Evolutionary conservation across 352 stramenopile species (phyloP), one percentile per base, ranked within the genome.

Genomic region (Phytophthora pistaciae): DNA sequence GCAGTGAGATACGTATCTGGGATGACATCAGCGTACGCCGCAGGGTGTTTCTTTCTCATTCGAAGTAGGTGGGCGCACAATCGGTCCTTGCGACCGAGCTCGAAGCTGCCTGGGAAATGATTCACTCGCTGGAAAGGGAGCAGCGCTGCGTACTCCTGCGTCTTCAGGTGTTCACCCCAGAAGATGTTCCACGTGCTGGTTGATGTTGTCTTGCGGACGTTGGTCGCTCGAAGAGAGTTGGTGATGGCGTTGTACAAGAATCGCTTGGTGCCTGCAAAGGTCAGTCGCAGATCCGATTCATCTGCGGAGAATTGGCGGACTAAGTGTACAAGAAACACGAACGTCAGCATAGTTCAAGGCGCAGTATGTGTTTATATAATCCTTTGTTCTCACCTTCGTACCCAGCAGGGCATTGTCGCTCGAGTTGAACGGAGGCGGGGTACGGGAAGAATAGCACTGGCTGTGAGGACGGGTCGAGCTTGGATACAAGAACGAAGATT

Each of bases 221-320:
- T 80, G 5, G 79, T 83, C 14, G 74, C 63, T 13, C 83, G 80
- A 21, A 94, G 84, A 1, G 79, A 74, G 21, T 92, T 80, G 7
- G 77, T 70, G 58, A 94, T 88, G 5, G 85, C 87, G 42, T 93
- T 93, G 66, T 92, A 94, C 78, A 93, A 87, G 71, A 88, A 94
- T 1, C 87, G 78, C 60, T 90, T 90, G 7, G 83, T 89, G n/a
- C 78, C 83, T 7, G 80, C 68, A n/a, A 90, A 92, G 1, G 71
- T 75, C 16, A 92, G 68, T 6, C 77, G 75, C 27, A 85, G 13
- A 36, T 70, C 66, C 4, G 75, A 57, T 20, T 68, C 71, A 16
- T 62, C 52, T 5, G 18, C 56, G 18, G 58, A 56, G 4, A 87
- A 42, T 48, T 83, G 64, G 5, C 57, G 79, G 20, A 91, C 80